A percentile compares a stretch with the other conserved stretches of the same genome.
These are phyloP conservation scores for Microglena sp. DNA, from an alignment of 139 green algal species.

Conservation along the genomic window DNA sequence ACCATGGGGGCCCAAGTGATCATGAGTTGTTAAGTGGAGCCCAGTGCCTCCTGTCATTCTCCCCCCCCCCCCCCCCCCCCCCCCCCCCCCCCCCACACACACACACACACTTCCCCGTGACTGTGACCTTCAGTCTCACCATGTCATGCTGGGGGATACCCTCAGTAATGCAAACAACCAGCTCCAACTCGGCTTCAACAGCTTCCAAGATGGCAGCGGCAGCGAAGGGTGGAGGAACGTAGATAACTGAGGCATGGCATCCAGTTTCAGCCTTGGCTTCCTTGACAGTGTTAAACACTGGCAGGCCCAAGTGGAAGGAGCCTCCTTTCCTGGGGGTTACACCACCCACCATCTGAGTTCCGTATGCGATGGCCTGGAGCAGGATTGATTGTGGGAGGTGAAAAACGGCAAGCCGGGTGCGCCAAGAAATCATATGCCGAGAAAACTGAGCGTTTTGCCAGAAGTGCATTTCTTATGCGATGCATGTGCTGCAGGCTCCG, in stretches of 20 bases:
- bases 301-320: constrained; percentile 85
- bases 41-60: no score
- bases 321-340: constrained; percentile 96
- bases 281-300: constrained; percentile 84
- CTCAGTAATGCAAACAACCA: constrained; percentile 99
- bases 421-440: background rate
- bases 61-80: no score
- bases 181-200: constrained; percentile 85
- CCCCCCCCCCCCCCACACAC: no score
- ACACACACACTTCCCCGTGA: no score
- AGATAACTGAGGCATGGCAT: constrained; percentile 83
- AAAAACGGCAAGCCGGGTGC: background rate
- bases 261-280: constrained; percentile 80
- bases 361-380: constrained; percentile 92
- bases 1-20: no score
- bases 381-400: background rate
- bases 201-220: constrained; percentile 90
- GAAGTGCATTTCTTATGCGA: background rate
- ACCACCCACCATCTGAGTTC: constrained; percentile 95
- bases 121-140: no score
- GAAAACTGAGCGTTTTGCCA: no score
- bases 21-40: no score
- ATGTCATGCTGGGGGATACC: constrained; percentile 97
- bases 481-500: background rate
- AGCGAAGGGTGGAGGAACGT: constrained; percentile 92